These are phyloP conservation scores for Pleurotus pulmonarius DNA, from an alignment of 768 basidiomycete genomes.

Conservation along the genomic window DNA sequence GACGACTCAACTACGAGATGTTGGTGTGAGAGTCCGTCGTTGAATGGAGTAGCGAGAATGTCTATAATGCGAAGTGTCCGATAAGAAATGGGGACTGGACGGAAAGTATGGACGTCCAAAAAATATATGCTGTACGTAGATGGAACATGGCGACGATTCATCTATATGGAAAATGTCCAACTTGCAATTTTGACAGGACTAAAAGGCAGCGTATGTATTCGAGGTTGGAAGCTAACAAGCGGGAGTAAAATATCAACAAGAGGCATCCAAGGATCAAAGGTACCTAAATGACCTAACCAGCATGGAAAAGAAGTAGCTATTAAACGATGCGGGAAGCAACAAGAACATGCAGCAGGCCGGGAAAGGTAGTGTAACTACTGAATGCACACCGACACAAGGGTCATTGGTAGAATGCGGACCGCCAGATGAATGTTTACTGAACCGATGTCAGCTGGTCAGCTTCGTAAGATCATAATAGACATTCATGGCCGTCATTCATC, in stretches of 20 bases:
- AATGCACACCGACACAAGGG: background rate
- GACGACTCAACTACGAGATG: no score
- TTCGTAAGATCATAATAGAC: background rate
- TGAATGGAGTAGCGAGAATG: no score
- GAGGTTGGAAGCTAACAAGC: slow-evolving; percentile 11
- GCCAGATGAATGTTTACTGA: slow-evolving; percentile 5
- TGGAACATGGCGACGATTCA: background rate
- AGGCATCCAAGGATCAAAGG: background rate
- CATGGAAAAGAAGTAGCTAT: background rate
- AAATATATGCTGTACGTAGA: no score
- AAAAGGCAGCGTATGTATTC: slow-evolving; percentile 2
- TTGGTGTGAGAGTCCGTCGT: no score
- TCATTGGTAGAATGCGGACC: background rate
- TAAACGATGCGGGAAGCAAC: slow-evolving; percentile 6
- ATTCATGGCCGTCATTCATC: slow-evolving; percentile 5
- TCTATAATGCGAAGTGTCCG: no score
- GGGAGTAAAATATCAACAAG: no score
- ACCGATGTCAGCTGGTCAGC: background rate
- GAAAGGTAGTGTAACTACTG: slow-evolving; percentile 6
- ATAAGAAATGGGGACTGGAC: no score
- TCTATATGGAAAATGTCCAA: background rate
- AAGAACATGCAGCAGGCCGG: slow-evolving; percentile 2
- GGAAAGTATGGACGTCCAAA: no score
- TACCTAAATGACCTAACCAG: slow-evolving; percentile 3
- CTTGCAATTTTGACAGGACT: background rate